Evolutionary conservation across 495 filamentous ascomycete genomes (phyloP), one percentile per base, ranked within the genome.

Genomic region (Penicillium fimorum): DNA sequence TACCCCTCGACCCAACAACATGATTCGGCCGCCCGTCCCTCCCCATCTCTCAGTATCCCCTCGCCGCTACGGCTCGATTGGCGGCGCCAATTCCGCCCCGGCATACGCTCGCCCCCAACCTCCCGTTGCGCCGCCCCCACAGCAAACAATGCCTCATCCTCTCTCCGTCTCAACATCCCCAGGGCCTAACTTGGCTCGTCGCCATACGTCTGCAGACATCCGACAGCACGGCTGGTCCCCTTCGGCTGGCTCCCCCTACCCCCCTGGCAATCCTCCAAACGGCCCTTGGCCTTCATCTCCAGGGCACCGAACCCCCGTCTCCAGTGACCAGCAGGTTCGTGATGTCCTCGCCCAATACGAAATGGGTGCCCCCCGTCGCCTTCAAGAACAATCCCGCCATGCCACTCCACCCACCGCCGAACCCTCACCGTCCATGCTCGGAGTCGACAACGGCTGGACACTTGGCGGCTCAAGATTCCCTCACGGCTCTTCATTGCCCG

Each of bases 161-260:
- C 78, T 96, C 42, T 83, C 91, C 1, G 85, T 88, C 18, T 82
- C 89, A 29, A 87, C 91, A 25, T 89, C 90, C 24, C 87, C 89
- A 11, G 82, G 77, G 0, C 75, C 84, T 49, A 88, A 86, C 62
- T 76, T 97, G 33, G 81, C 86, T 30, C 86, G 94, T 20, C 85
- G 94, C 42, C 94, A 98, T 71, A 98, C 94, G 2, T 94, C 93
- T 46, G 94, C 94, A 51, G 94, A 98, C 63, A 97, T 98, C 60
- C 89, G 94, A 29, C 84, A 89, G 40, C 88, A 89, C 61, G 90
- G 90, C 49, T 97, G 94, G 94, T 85, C 88, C 60, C 80, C 84
- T 15, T 67, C 72, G 30, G 81, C 76, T 42, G 79, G 80, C 25
- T 91, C 91, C 4, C 90, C 92, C 12, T 91, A 90, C 56, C 67